Evolutionary conservation across 805 yeast genomes (phyloP), one percentile per base, ranked within the genome.

Genomic region (Ogataea nakhonphanomensis): DNA sequence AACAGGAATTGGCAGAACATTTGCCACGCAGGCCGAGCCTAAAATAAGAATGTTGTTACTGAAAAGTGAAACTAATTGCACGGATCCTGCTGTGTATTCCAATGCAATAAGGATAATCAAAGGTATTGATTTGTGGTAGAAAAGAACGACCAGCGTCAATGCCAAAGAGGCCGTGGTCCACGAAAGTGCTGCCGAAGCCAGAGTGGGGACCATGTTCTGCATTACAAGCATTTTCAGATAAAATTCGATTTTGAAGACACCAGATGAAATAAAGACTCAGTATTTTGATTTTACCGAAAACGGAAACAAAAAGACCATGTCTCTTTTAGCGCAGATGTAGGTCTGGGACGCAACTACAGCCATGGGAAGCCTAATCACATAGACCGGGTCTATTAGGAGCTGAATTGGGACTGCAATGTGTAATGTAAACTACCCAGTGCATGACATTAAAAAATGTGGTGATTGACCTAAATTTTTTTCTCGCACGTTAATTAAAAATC

Each of bases 81-180:
- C 8, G 8, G 30, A 12, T 5, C 38, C 43, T 11, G 43, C 33
- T 23, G 27, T 12, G 23, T 30, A 39, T 20, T 39, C 43, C 13
- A 39, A 25, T 6, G 39, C 39, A 14, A 33, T 14, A 9, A 35
- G 7, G 4, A 40, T 15, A 9, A 35, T 34, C 9, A 48, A 25
- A 4, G 36, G 28, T n/a, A 37, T 43, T 2, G 41, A 20, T 4
- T 23, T 11, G 11, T 31, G 22, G 23, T 40, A 44, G 7, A 41
- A 30, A 3, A 30, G 33, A 4, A 41, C 21, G 24, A 37, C 31
- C 35, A 48, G 8, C 7, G 46, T 30, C 2, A 48, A 33, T 3
- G 49, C 37, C 32, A 48, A 23, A 7, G 49, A 43, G 3, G 47
- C 51, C 25, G 37, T 32, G 15, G 37, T 33, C 42, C 42, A 38